Base-by-base conservation (phyloP, 2,329 filamentous ascomycete species). In the Sporothrix mexicana region DNA sequence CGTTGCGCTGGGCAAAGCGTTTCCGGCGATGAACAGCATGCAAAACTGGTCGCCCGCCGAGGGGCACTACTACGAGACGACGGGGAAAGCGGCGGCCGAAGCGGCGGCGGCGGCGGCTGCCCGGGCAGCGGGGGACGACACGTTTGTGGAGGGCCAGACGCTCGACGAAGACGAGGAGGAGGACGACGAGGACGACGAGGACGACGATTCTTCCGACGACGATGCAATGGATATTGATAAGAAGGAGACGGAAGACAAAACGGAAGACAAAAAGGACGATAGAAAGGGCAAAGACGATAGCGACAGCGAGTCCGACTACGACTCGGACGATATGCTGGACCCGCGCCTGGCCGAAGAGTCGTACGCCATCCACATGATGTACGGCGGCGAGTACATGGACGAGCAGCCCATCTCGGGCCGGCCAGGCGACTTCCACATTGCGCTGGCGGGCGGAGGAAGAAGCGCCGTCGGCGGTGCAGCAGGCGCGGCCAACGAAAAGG, bases 361-460 rank as follows among this genome's bases (percentile, higher is more conserved):
- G 0, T 86, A 89, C 74, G 80, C 83, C 76, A 83, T 88, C 55
- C 87, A 90, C 76, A 83, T 88, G 80, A 85, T 84, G 74, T 88
- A 87, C 76, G 89, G 88, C 51, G 86, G 88, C 67, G 89, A 91
- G 75, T 91, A 89, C 78, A 87, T 91, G 80, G 88, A 92, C 79
- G 88, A 91, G 79, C 91, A 90, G 76, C 88, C 89, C 57, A 91
- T 92, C 76, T 91, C 88, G 0, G 90, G 90, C 67, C 85, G 86
- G 43, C 90, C 90, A 0, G 90, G 90, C 68, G 88, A 90, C 71
- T 92, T 91, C 79, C 88, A 91, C 76, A 84, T 91, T 12, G 86
- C 87, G 9, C 89, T 88, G 8, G 90, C 88, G 0, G 89, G 89
- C 1, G 85, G 88, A 71, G 87, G 87, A 77, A 79, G 82, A 70